phyloP scores from a whole-genome alignment of 768 basidiomycete genomes.

The Daedaleopsis nitida region DNA sequence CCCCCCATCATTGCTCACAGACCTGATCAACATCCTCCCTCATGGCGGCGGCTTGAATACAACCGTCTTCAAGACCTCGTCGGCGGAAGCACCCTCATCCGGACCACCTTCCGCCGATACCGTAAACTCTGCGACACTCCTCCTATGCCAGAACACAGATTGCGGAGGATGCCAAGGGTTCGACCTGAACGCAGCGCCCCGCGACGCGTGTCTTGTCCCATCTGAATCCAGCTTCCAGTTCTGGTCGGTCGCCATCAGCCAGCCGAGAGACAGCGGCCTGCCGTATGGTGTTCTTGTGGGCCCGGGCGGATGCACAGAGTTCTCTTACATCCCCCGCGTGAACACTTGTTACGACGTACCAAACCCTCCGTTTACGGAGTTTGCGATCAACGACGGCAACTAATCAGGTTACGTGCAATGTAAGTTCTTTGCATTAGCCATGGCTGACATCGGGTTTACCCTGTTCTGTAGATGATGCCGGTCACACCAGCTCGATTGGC shows the following conservation, averaged over 20 bases:
- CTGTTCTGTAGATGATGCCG: not conserved
- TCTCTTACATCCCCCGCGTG: not conserved
- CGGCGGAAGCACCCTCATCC: not conserved
- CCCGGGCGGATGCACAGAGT: not conserved
- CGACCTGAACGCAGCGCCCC: not conserved
- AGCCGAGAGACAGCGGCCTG: not conserved
- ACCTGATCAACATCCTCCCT: not conserved
- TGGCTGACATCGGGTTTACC: not conserved
- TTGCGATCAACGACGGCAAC: not conserved
- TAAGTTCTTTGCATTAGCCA: not conserved
- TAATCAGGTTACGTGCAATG: not conserved
- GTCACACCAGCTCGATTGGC: not conserved
- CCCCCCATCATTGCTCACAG: not conserved
- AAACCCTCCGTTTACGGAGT: not conserved
- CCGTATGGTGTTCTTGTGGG: not conserved
- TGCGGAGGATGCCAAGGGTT: not conserved
- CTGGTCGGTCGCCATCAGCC: not conserved
- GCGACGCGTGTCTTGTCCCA: not conserved
- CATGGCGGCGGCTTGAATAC: not conserved
- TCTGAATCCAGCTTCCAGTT: not conserved
- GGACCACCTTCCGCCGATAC: not conserved
- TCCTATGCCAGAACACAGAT: not conserved
- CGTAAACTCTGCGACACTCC: not conserved
- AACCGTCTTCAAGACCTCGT: not conserved
- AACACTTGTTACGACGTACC: not conserved